Evolutionary conservation across 108 stramenopile species (phyloP), one percentile per base, ranked within the genome.

Genomic region (Discostella stelligeroides): DNA sequence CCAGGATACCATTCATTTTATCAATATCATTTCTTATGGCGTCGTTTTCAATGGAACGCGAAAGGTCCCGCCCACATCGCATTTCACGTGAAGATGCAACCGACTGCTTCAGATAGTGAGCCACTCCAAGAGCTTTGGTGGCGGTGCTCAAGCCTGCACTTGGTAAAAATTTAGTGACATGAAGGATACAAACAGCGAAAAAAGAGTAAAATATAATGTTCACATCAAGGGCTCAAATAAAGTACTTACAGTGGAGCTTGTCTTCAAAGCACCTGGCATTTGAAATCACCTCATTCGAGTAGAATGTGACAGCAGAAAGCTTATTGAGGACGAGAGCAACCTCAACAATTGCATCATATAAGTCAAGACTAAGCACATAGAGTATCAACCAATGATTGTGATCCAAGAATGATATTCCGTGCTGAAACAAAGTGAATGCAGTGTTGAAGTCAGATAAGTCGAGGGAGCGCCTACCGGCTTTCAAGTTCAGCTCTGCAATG

Each of bases 341-440:
- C 9, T 63, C 60, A 7, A 62, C 74, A 9, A 62, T 40, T 4
- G 61, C 47, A 55, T 70, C 60, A n/a, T 21, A 66, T 37, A 75
- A 39, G 34, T 75, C 62, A 53, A 75, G 12, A 34, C 62, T 71
- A 17, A 71, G 50, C 10, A 2, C 5, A 29, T 75, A 75, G 13
- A 50, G 61, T 0, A 18, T 24, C 14, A 28, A 25, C 74, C 74
- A 75, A 43, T 64, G 47, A 45, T 65, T 49, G 24, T 12, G 18
- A 6, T 21, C 45, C 41, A 75, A 39, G 50, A 70, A 72, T 1
- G 61, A 63, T 48, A 75, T 70, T 17, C 74, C 74, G 55, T 63
- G 62, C 51, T 46, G 13, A 46, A 64, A 73, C n/a, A 64, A 49
- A 2, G 20, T 23, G 3, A 64, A 56, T 0, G 72, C 72, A n/a